Evolutionary conservation across 768 basidiomycete species (phyloP).

Genomic region (Suillus bovinus): DNA sequence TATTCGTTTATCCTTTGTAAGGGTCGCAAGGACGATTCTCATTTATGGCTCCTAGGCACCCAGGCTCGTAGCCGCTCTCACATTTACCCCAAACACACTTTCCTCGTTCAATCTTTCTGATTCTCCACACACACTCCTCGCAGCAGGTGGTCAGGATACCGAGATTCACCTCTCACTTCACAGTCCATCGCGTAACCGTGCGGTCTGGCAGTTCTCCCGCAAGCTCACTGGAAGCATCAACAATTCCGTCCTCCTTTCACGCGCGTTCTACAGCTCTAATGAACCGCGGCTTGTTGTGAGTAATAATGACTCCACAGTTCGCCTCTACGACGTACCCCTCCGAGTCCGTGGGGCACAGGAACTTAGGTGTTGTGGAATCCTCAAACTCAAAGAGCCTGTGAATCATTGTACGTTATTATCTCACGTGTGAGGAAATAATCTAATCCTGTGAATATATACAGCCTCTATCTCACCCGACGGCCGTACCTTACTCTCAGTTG

Average conservation of each 20-base stretch:
- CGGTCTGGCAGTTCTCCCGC: slow-evolving; percentile 56
- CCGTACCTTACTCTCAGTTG: slow-evolving; percentile 82
- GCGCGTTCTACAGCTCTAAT: slow-evolving; percentile 59
- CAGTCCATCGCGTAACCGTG: slow-evolving; percentile 18
- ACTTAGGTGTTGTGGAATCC: slow-evolving; percentile 50
- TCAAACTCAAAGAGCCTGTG: slow-evolving; percentile 67
- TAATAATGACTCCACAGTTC: slow-evolving; percentile 84
- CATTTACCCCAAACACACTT: slow-evolving; percentile 65
- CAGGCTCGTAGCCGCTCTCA: slow-evolving; percentile 50
- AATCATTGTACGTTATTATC: slow-evolving; percentile 68
- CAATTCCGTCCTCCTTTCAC: slow-evolving; percentile 68
- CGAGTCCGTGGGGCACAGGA: slow-evolving; percentile 40
- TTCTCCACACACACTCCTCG: slow-evolving; percentile 53
- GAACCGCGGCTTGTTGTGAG: slow-evolving; percentile 81
- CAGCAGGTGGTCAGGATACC: slow-evolving; percentile 73
- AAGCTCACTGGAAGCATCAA: slow-evolving; percentile 72
- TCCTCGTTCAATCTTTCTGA: slow-evolving; percentile 53
- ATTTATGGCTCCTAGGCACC: slow-evolving; percentile 37
- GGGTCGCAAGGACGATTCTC: slow-evolving; percentile 17
- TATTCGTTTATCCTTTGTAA: slow-evolving; percentile 15
- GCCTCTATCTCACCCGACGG: slow-evolving; percentile 92
- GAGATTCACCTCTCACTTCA: slow-evolving; percentile 68
- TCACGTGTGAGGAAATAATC: slow-evolving; percentile 4
- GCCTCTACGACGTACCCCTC: slow-evolving; percentile 75
- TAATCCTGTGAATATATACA: slow-evolving; percentile 32